A percentile compares a stretch with the other conserved stretches of the same genome.
Conservation (phyloP, 768 basidiomycete genomes). For the Amanita rimosa region DNA sequence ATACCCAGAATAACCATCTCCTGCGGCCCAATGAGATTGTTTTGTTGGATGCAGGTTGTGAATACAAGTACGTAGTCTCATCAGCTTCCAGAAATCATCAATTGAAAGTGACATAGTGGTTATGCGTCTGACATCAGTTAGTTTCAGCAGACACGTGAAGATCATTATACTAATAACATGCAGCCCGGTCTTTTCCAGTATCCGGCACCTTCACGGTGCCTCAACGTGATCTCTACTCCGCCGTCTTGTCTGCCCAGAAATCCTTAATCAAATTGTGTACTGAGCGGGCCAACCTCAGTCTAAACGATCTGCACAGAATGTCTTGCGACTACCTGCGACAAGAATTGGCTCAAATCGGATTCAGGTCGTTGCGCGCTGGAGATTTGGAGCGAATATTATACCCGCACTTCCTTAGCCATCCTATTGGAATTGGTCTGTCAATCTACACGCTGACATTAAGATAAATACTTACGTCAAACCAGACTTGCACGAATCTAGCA, state of each 20-base stretch:
- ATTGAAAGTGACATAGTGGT: conserved; percentile 34
- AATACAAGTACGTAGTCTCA: conserved; percentile 57
- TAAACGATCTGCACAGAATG: conserved; percentile 69
- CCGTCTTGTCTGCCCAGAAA: conserved; percentile 66
- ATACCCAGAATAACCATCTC: conserved; percentile 82
- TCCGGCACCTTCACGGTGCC: conserved; percentile 69
- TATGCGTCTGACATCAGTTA: conserved; percentile 93
- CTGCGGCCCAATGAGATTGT: conserved; percentile 64
- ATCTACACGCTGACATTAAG: neutral
- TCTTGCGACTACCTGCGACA: conserved; percentile 55
- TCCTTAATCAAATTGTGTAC: conserved; percentile 50
- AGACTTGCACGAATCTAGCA: conserved; percentile 85
- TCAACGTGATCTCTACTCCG: conserved; percentile 79
- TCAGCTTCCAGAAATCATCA: conserved; percentile 1
- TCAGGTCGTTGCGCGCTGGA: conserved; percentile 37
- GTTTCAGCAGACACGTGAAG: conserved; percentile 12
- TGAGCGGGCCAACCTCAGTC: conserved; percentile 39
- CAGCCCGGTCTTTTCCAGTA: conserved; percentile 83
- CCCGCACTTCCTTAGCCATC: conserved; percentile 89
- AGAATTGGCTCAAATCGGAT: conserved; percentile 74
- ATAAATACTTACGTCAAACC: conserved; percentile 6
- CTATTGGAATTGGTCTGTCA: conserved; percentile 73
- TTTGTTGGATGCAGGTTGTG: conserved; percentile 87
- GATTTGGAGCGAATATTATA: conserved; percentile 73
- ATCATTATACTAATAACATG: conserved; percentile 3